These are phyloP conservation scores for Acmispon strigosus DNA, from an alignment of 306 rosid genomes.

Conservation along the genomic window DNA sequence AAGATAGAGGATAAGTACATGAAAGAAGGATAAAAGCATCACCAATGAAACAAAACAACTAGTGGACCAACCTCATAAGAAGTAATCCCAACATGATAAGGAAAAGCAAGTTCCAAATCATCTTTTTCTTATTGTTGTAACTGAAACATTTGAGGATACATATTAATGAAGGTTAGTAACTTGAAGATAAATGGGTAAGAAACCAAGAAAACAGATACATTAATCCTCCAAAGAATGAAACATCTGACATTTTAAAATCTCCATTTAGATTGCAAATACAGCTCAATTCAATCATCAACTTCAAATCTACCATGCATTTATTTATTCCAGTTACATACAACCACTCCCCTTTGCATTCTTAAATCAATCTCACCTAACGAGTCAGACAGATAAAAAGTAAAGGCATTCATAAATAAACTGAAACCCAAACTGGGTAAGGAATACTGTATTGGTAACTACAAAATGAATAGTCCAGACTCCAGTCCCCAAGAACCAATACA, in stretches of 20 bases:
- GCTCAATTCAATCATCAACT: neutral
- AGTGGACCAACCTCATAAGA: conserved; percentile 56
- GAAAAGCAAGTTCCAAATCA: conserved; percentile 69
- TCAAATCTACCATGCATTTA: neutral
- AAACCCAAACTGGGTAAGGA: neutral
- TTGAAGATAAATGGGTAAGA: neutral
- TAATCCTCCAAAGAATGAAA: neutral
- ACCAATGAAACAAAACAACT: conserved; percentile 12
- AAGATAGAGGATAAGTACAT: conserved; percentile 36
- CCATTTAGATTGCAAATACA: neutral
- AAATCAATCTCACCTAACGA: neutral
- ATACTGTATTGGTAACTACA: no score
- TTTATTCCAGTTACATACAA: neutral
- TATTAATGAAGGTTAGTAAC: conserved; percentile 12
- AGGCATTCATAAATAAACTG: neutral
- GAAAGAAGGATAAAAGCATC: neutral
- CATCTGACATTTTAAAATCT: neutral
- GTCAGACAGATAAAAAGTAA: neutral
- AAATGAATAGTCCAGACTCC: neutral
- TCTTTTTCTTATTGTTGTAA: conserved; percentile 79
- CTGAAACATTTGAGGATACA: conserved; percentile 42
- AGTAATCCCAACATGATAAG: conserved; percentile 56
- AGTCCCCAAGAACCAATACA: neutral
- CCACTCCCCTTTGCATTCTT: neutral
- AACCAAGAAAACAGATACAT: neutral